phyloP scores from a whole-genome alignment of 2,329 filamentous ascomycete genomes.

The Aspergillus pseudoglaucus region DNA sequence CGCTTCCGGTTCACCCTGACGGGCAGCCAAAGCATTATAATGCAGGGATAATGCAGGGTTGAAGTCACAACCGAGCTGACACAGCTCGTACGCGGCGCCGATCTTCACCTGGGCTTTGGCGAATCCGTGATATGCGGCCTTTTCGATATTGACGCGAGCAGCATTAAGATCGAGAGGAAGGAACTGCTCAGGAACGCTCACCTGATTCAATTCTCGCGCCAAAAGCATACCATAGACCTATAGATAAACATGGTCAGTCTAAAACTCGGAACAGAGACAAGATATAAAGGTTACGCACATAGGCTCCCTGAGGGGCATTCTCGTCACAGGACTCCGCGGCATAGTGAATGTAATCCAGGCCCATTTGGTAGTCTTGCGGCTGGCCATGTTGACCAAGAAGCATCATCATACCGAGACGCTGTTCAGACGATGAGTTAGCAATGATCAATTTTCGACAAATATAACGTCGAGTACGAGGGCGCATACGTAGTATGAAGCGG shows the following conservation, averaged over 20 bases:
- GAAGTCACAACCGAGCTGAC: conserved; percentile 89
- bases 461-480: not conserved
- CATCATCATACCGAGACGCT: conserved; percentile 95
- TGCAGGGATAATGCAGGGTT: conserved; percentile 87
- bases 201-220: conserved; percentile 83
- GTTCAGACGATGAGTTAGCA: conserved; percentile 26
- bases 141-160: conserved; percentile 85
- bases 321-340: conserved; percentile 87
- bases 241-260: not conserved
- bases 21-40: conserved; percentile 88
- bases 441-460: conserved; percentile 4
- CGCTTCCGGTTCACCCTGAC: conserved; percentile 87
- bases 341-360: conserved; percentile 72
- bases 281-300: conserved; percentile 42
- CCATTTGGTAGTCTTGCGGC: conserved; percentile 68
- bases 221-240: conserved; percentile 87
- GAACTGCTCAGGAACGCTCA: conserved; percentile 66
- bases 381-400: conserved; percentile 90
- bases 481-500: conserved; percentile 66
- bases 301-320: conserved; percentile 93
- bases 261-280: not conserved
- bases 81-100: conserved; percentile 91
- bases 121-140: conserved; percentile 92
- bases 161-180: conserved; percentile 65
- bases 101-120: conserved; percentile 96